A percentile compares a stretch with the other conserved stretches of the same genome.
These are phyloP conservation scores for Penicillium decumbens DNA, from an alignment of 2,329 filamentous ascomycete species.

Conservation along the genomic window DNA sequence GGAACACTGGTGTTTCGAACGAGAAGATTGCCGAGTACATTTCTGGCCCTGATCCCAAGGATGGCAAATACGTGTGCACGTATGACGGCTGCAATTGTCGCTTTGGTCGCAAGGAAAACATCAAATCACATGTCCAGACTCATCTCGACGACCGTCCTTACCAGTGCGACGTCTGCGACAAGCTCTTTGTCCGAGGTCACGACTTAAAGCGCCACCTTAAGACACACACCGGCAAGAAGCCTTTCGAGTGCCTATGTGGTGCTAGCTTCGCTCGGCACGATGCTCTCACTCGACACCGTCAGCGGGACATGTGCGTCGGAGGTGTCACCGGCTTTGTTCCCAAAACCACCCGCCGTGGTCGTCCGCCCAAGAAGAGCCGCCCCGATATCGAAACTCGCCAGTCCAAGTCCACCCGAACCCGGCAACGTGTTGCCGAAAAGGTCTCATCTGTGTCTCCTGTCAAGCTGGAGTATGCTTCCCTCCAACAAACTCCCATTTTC, in stretches of 20 bases:
- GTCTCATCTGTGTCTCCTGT: slow-evolving; percentile 29
- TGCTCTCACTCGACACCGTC: slow-evolving; percentile 86
- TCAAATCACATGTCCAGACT: slow-evolving; percentile 96
- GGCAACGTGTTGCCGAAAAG: slow-evolving; percentile 40
- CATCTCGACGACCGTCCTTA: slow-evolving; percentile 95
- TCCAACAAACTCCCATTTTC: slow-evolving; percentile 37
- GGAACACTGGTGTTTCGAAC: slow-evolving; percentile 76
- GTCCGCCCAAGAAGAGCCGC: slow-evolving; percentile 56
- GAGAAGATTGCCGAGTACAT: slow-evolving; percentile 79
- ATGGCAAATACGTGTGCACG: slow-evolving; percentile 75
- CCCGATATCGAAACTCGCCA: slow-evolving; percentile 56
- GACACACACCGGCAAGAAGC: slow-evolving; percentile 94
- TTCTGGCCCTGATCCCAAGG: slow-evolving; percentile 63
- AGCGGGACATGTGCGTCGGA: slow-evolving; percentile 93
- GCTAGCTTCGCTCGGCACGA: slow-evolving; percentile 94
- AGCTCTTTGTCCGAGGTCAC: slow-evolving; percentile 95
- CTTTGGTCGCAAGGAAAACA: slow-evolving; percentile 97
- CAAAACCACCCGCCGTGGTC: slow-evolving; percentile 62
- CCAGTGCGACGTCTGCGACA: slow-evolving; percentile 85
- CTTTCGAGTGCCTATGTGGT: slow-evolving; percentile 89
- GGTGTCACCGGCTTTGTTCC: slow-evolving; percentile 78
- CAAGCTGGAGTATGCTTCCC: slow-evolving; percentile 14
- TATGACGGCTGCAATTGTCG: slow-evolving; percentile 76
- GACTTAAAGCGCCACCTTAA: slow-evolving; percentile 96
- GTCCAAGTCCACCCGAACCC: slow-evolving; percentile 54